A percentile compares a stretch with the other conserved stretches of the same genome.
Conservation (phyloP, 352 stramenopile genomes). For the Globisporangium nodosum region DNA sequence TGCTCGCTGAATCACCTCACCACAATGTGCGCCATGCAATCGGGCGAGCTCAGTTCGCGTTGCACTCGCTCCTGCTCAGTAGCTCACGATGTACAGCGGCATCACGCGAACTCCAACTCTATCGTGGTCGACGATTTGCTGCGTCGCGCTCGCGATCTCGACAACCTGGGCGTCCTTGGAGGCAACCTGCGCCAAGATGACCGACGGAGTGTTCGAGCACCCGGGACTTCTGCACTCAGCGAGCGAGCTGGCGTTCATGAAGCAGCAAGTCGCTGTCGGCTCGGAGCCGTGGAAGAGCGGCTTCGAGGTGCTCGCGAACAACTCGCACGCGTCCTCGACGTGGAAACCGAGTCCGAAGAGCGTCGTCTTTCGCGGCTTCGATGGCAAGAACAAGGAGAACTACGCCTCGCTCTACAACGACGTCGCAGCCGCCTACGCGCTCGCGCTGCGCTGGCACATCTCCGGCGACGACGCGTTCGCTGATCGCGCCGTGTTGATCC, state of each 20-base stretch:
- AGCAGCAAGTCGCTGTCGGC: conserved; percentile 6
- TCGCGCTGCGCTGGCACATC: conserved; percentile 15
- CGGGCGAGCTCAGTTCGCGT: too few relatives aligned
- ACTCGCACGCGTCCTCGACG: conserved; percentile 8
- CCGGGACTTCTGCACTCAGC: conserved; percentile 16
- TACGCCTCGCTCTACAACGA: conserved; percentile 14
- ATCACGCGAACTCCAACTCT: too few relatives aligned
- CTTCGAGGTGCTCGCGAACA: conserved; percentile 15
- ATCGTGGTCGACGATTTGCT: too few relatives aligned
- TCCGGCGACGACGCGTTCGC: conserved; percentile 9
- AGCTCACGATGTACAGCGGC: too few relatives aligned
- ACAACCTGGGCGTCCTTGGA: background rate
- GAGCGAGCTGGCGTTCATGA: conserved; percentile 12
- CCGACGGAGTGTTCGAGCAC: conserved; percentile 4
- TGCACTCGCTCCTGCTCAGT: too few relatives aligned
- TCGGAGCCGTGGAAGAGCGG: conserved; percentile 17
- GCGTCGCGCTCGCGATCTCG: too few relatives aligned
- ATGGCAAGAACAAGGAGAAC: conserved; percentile 13
- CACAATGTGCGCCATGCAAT: too few relatives aligned
- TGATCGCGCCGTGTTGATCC: conserved; percentile 7
- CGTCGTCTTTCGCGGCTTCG: conserved; percentile 8
- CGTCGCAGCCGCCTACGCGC: conserved; percentile 13
- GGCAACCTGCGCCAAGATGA: conserved; percentile 8
- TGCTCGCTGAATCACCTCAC: too few relatives aligned
- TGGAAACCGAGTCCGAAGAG: conserved; percentile 6